Base-by-base conservation (phyloP, 2,329 filamentous ascomycete genomes). In the Rugonectria rugulosa region DNA sequence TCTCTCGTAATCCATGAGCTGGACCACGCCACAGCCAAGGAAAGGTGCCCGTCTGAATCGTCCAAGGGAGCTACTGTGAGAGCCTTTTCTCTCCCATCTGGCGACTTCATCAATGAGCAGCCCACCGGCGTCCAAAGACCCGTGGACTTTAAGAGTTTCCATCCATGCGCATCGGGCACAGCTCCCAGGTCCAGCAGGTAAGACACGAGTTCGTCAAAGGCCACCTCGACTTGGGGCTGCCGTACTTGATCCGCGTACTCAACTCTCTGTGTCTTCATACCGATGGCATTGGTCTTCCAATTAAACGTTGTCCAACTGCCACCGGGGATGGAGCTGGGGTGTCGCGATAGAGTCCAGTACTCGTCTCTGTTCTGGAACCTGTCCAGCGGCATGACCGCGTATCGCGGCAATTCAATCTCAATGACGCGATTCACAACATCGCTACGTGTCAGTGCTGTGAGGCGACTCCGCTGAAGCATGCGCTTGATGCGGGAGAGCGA, bases 231-330 rank as follows among this genome's bases (percentile, higher is more conserved):
- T 67, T 82, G 80, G 0, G 80, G 80, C 67, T 82, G 80, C 7
- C 80, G 74, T 7, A 83, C 73, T 67, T 83, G 80, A 50, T 83
- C 80, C 8, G 79, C 81, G 61, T 88, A 89, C 67, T 88, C 84
- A 32, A 88, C 77, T 27, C 86, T 77, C 72, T 88, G 86, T 12
- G 82, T 82, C 65, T 84, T 86, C 50, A 82, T 74, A 2, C 86
- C 86, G 20, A 88, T 86, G 3, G 81, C 75, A 60, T 87, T 80
- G n/a, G 80, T 80, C 63, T 81, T 81, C 86, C 86, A 89, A 70
- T 88, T 82, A 68, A 89, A 87, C 0, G 81, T 81, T 0, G 85
- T 87, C 86, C 86, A 89, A 23, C 76, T 80, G 0, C 86, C 86
- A 3, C 86, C 86, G 1, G 82, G 81, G 37, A 87, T 81, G 11